These are phyloP conservation scores for Vitis cinerea DNA, from an alignment of 164 flowering plant genomes.

Conservation along the genomic window DNA sequence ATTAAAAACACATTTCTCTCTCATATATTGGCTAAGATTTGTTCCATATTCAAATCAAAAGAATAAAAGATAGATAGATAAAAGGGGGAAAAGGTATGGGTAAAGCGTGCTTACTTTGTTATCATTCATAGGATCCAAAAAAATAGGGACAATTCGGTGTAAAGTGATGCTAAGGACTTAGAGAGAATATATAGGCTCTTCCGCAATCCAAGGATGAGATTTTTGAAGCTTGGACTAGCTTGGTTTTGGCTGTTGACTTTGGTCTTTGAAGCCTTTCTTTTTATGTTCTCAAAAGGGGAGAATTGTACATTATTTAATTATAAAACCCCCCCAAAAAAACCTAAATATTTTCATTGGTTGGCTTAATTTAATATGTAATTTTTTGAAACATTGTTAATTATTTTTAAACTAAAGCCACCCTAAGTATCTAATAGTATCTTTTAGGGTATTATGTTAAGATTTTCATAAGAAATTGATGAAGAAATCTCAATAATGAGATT, in stretches of 20 bases:
- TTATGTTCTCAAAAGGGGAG: too few relatives aligned
- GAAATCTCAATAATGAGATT: too few relatives aligned
- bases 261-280: background rate
- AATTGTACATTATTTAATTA: too few relatives aligned
- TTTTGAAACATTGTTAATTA: too few relatives aligned
- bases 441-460: too few relatives aligned
- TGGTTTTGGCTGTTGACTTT: background rate
- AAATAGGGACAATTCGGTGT: slow-evolving; percentile 29
- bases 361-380: too few relatives aligned
- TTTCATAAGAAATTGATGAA: too few relatives aligned
- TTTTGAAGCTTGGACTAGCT: background rate
- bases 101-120: slow-evolving; percentile 49
- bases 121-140: slow-evolving; percentile 33
- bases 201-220: slow-evolving; percentile 10
- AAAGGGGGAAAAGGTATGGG: background rate
- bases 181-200: too few relatives aligned
- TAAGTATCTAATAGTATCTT: too few relatives aligned
- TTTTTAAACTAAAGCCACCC: too few relatives aligned
- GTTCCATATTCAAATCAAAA: background rate
- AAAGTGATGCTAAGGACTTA: slow-evolving; percentile 9
- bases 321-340: too few relatives aligned
- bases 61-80: background rate
- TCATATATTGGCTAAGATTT: background rate
- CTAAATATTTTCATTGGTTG: too few relatives aligned
- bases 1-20: background rate